Evolutionary conservation across 257 asterid genomes (phyloP), one percentile per base, ranked within the genome.

Genomic region (Salvia splendens): DNA sequence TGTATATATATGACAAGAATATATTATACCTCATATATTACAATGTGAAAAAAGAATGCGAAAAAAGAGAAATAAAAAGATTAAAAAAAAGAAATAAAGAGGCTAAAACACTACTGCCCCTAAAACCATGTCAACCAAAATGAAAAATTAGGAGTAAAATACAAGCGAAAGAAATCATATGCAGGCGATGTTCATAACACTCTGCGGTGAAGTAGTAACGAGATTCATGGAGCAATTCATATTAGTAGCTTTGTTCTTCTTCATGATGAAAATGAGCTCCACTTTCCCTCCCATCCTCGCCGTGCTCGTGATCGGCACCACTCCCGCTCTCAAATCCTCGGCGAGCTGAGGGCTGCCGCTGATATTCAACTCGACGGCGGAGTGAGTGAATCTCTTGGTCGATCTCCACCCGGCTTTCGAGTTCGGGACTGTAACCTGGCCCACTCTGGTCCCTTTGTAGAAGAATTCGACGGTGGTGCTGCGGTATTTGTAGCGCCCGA

Each of bases 251-350:
- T 46, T 84, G 49, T 63, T 84, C 82, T 64, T 81, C 80, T 46
- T 84, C 52, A 80, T 54, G 3, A 79, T 58, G 9, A 57, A 55
- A 3, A 80, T 7, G 53, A 81, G 12, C 64, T 63, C 70, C 51
- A 77, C 82, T 61, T 56, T 84, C 52, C 89, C 87, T 9, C 12
- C 48, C 72, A 84, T 36, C 35, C 53, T 63, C 8, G 85, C 72
- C 42, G 4, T 41, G 46, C 77, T 43, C 11, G 49, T 68, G 40
- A 84, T 49, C 14, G 12, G 55, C 58, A 84, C 60, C 0, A 60
- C 6, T 67, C 83, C 82, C 14, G 67, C 62, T 6, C 33, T 64
- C 65, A 76, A 8, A 54, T 81, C 81, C 5, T 24, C 36, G 0
- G 20, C 67, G 0, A 72, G 62, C 50, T 41, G 63, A 5, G 76